Base-by-base conservation (phyloP, 176 grass and related monocot genomes). In the Luzula sylvatica region DNA sequence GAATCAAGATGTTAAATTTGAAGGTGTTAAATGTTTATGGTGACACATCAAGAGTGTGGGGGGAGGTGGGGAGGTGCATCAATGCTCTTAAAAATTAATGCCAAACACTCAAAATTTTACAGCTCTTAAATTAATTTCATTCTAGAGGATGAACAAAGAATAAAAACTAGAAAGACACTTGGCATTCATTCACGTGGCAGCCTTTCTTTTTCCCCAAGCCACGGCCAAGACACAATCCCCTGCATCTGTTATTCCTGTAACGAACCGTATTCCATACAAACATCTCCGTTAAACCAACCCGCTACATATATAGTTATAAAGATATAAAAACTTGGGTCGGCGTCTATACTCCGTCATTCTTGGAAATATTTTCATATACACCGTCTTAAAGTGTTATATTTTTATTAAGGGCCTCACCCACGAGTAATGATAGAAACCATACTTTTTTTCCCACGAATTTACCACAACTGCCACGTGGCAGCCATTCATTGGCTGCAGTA, bases 171-270 rank as follows among this genome's bases (percentile, higher is more conserved):
- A n/a, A 32, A 58, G n/a, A 61, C 23, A 5, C 38, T 35, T 60
- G 56, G 56, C 21, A 24, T 60, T 9, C 38, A 61, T 26, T 21
- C 14, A 23, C 13, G 7, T 11, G 23, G 21, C 58, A 44, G 58
- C 58, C 26, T 47, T 13, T 62, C 58, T 63, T 48, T 26, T 39
- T 46, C 58, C 58, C 58, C 58, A 63, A 48, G 58, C 15, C 58
- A 47, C 14, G 58, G 41, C 23, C 24, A 23, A 43, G 27, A 5
- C 58, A 46, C 27, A 9, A 61, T 11, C 1, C 43, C 21, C 44
- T 8, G 8, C 41, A 11, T 11, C 13, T 15, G 5, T 19, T 38
- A 2, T 19, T 27, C 15, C n/a, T 18, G 11, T 56, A 56, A n/a
- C 3, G 4, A 30, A 56, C 25, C 11, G 27, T 25, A 20, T 18